These are phyloP conservation scores for Penicillium argentinense DNA, from an alignment of 495 filamentous ascomycete genomes.

Conservation along the genomic window DNA sequence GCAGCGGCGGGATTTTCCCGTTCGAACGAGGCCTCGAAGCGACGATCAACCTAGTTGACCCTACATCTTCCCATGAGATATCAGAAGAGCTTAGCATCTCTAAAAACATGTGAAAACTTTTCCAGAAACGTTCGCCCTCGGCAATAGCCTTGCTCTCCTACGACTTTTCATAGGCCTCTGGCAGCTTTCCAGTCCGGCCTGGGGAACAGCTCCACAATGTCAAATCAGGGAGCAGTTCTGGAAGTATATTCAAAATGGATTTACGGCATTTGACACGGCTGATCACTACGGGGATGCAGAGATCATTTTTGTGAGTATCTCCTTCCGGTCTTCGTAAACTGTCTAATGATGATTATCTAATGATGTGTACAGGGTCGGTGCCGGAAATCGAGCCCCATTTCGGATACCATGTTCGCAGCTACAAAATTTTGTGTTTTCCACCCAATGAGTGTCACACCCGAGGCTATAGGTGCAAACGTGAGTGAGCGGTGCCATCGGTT, in stretches of 20 bases:
- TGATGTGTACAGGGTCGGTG: slow-evolving; percentile 39
- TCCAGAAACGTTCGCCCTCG: slow-evolving; percentile 32
- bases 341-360: too few relatives aligned
- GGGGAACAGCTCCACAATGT: slow-evolving; percentile 36
- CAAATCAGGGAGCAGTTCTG: slow-evolving; percentile 25
- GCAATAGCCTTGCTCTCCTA: slow-evolving; percentile 28
- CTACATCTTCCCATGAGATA: too few relatives aligned
- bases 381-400: slow-evolving; percentile 26
- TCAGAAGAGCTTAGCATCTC: too few relatives aligned
- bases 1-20: slow-evolving; percentile 3
- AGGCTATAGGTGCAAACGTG: slow-evolving; percentile 33
- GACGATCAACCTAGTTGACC: slow-evolving; percentile 2
- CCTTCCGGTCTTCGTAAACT: slow-evolving; percentile 11
- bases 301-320: slow-evolving; percentile 25
- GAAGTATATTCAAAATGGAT: slow-evolving; percentile 24
- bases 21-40: slow-evolving; percentile 16
- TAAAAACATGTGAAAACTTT: too few relatives aligned
- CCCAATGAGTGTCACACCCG: slow-evolving; percentile 26
- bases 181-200: slow-evolving; percentile 47
- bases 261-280: slow-evolving; percentile 43
- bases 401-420: slow-evolving; percentile 32
- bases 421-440: slow-evolving; percentile 43
- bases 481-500: slow-evolving; percentile 36
- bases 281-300: slow-evolving; percentile 48
- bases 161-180: slow-evolving; percentile 45